Conservation (phyloP, 331 rosid genomes). For the Stylosanthes scabra region DNA sequence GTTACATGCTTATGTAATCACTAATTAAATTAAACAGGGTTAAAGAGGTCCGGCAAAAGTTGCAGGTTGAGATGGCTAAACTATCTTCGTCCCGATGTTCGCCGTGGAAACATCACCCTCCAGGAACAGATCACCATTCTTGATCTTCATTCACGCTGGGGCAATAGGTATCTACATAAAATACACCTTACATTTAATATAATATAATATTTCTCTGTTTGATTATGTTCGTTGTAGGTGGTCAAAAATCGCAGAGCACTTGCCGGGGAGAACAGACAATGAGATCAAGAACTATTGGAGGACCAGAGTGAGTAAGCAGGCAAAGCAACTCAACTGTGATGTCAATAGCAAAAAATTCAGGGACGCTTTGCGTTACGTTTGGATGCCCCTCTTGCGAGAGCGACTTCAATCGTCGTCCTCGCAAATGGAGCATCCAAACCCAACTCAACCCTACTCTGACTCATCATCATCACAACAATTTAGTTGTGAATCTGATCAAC, state of each 20-base stretch:
- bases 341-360: constrained; percentile 77
- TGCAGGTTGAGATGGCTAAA: constrained; percentile 84
- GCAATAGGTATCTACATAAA: constrained; percentile 61
- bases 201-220: neutral
- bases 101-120: constrained; percentile 75
- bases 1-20: too few species aligned
- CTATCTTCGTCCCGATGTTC: constrained; percentile 75
- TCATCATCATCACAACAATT: neutral
- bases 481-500: too few species aligned
- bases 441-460: neutral
- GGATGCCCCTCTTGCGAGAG: constrained; percentile 81
- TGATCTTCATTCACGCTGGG: constrained; percentile 77
- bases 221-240: constrained; percentile 52
- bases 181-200: neutral
- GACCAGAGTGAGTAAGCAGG: constrained; percentile 82
- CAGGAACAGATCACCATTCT: constrained; percentile 83
- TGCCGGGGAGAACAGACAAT: constrained; percentile 88
- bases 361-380: constrained; percentile 75
- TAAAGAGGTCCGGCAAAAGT: constrained; percentile 57
- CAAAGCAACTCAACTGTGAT: constrained; percentile 82
- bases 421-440: neutral
- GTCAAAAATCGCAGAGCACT: constrained; percentile 79
- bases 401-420: constrained; percentile 41
- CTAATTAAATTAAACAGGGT: constrained; percentile 27
- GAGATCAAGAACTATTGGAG: constrained; percentile 91